These are phyloP conservation scores for Ceratobasidium sp. DNA, from an alignment of 1,284 basidiomycete genomes.

Conservation along the genomic window DNA sequence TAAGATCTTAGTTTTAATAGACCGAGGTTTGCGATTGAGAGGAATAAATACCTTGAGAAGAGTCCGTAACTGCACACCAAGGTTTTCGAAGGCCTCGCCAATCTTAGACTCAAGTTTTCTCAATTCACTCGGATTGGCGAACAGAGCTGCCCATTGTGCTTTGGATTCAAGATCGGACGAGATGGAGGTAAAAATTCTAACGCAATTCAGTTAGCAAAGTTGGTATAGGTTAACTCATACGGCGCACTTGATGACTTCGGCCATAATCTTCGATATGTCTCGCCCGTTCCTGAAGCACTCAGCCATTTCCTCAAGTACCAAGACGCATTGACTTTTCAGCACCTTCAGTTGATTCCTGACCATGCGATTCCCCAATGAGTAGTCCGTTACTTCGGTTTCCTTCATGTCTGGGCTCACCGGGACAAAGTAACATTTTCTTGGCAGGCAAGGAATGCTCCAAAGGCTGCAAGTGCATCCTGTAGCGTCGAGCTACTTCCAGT, in stretches of 20 bases:
- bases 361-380: neutral
- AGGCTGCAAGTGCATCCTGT: constrained; percentile 16
- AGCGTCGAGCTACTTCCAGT: neutral
- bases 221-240: neutral
- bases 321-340: neutral
- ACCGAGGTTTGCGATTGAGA: neutral
- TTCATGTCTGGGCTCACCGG: neutral
- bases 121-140: neutral
- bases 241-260: constrained; percentile 9
- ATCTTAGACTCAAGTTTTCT: neutral
- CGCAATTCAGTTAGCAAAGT: neutral
- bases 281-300: neutral
- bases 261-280: neutral
- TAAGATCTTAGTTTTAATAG: neutral
- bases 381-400: too few relatives aligned
- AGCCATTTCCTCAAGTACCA: constrained; percentile 18
- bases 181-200: constrained; percentile 13
- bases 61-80: neutral
- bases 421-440: constrained; percentile 23
- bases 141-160: neutral
- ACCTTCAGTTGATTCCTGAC: constrained; percentile 19
- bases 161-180: neutral
- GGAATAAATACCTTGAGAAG: constrained; percentile 3
- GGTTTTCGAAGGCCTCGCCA: neutral
- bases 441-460: neutral